phyloP scores from a whole-genome alignment of 2,329 filamentous ascomycete species.

The Davidsoniella virescens region DNA sequence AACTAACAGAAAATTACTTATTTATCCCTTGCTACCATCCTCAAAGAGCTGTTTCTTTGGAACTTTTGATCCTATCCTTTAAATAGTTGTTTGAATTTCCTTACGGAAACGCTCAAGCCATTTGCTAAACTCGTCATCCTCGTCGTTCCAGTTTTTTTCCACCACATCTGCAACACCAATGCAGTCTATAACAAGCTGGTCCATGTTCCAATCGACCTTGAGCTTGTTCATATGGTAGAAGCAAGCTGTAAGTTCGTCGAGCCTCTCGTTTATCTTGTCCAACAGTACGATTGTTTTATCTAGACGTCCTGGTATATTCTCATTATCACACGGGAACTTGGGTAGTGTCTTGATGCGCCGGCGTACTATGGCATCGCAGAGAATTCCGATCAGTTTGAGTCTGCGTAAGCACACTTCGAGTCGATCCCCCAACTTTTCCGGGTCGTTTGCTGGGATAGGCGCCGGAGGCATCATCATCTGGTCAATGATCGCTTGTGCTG shows the following conservation, averaged over 20 bases:
- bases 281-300: constrained; percentile 42
- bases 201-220: constrained; percentile 42
- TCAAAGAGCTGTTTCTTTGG: neutral
- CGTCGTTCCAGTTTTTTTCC: constrained; percentile 42
- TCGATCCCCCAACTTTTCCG: constrained; percentile 45
- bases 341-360: constrained; percentile 47
- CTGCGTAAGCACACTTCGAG: constrained; percentile 48
- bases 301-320: constrained; percentile 25
- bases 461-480: constrained; percentile 47
- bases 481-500: constrained; percentile 43
- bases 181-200: constrained; percentile 43
- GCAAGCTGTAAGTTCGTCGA: constrained; percentile 52
- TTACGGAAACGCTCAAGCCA: constrained; percentile 50
- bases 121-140: constrained; percentile 58
- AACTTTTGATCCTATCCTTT: too few species aligned
- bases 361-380: constrained; percentile 56
- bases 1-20: neutral
- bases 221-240: constrained; percentile 54
- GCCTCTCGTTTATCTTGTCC: constrained; percentile 44
- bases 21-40: neutral
- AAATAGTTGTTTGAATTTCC: constrained; percentile 24
- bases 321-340: constrained; percentile 20
- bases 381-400: constrained; percentile 48
- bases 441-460: constrained; percentile 47
- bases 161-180: constrained; percentile 39